phyloP scores from a whole-genome alignment of 257 asterid genomes.

The Primulina huaijiensis region DNA sequence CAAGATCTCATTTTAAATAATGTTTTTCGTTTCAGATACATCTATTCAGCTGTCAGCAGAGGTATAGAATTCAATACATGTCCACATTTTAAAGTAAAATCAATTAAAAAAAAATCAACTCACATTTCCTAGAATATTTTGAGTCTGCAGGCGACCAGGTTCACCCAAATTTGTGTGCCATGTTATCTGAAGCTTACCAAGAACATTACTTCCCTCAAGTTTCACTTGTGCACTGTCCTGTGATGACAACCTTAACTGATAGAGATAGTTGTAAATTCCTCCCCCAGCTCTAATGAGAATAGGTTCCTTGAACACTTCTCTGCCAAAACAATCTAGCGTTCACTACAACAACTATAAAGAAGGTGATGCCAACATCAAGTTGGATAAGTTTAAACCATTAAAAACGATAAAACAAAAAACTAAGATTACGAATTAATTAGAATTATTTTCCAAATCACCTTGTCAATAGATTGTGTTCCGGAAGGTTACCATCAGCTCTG shows the following conservation, averaged over 20 bases:
- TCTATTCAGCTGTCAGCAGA: slow-evolving; percentile 14
- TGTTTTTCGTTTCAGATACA: slow-evolving; percentile 2
- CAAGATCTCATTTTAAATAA: neutral
- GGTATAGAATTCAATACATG: slow-evolving; percentile 11
- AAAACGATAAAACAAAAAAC: neutral
- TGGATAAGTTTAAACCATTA: slow-evolving; percentile 8
- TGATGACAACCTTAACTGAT: slow-evolving; percentile 62
- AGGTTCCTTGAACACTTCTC: slow-evolving; percentile 74
- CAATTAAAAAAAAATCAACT: slow-evolving; percentile 34
- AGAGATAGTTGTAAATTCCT: slow-evolving; percentile 86
- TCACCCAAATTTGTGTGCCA: slow-evolving; percentile 99
- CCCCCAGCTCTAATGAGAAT: slow-evolving; percentile 82
- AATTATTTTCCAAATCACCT: slow-evolving; percentile 41
- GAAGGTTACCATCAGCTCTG: slow-evolving; percentile 45
- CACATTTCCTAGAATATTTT: slow-evolving; percentile 93
- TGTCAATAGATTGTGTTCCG: slow-evolving; percentile 38
- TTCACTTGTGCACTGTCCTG: slow-evolving; percentile 61
- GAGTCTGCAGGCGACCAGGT: slow-evolving; percentile 99
- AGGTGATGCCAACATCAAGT: slow-evolving; percentile 22
- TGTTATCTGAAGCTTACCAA: slow-evolving; percentile 94
- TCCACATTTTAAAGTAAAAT: slow-evolving; percentile 7
- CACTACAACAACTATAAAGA: slow-evolving; percentile 15
- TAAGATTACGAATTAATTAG: neutral
- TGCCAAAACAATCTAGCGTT: slow-evolving; percentile 32
- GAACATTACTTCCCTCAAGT: slow-evolving; percentile 85